A percentile compares a stretch with the other conserved stretches of the same genome.
Evolutionary conservation across 176 grass and related monocot genomes (phyloP).

Genomic region (Phragmites australis): DNA sequence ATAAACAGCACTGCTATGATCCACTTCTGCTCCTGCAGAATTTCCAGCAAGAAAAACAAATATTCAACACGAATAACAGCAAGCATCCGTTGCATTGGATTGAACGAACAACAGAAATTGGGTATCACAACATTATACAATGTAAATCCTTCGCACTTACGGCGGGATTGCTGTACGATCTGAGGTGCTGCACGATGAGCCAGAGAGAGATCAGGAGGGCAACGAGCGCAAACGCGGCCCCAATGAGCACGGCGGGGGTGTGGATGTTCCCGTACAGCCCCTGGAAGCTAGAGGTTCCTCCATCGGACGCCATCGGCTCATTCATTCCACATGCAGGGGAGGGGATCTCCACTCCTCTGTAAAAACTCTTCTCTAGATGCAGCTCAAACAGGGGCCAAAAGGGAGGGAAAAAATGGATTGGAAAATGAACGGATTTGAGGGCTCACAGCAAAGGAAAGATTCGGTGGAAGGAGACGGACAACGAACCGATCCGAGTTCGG

Average conservation of each 20-base stretch:
- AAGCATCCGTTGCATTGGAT: not conserved
- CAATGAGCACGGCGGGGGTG: slow-evolving; percentile 46
- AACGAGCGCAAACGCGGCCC: slow-evolving; percentile 54
- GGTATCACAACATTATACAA: not conserved
- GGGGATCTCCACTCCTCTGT: too few relatives aligned
- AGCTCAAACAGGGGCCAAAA: not conserved
- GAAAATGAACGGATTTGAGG: not conserved
- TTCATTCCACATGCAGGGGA: not conserved
- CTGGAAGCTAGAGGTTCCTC: slow-evolving; percentile 46
- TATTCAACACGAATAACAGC: not conserved
- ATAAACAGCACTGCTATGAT: slow-evolving; percentile 86
- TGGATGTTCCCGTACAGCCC: slow-evolving; percentile 58
- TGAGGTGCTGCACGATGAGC: slow-evolving; percentile 83
- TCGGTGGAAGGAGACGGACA: not conserved
- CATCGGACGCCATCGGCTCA: slow-evolving; percentile 38
- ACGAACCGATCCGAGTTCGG: not conserved
- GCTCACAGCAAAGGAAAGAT: not conserved
- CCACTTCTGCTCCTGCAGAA: slow-evolving; percentile 91
- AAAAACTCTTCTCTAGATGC: not conserved
- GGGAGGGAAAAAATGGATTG: not conserved
- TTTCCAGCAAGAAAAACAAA: not conserved
- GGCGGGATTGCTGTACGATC: slow-evolving; percentile 68
- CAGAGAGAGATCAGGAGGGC: slow-evolving; percentile 71
- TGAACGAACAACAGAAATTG: not conserved
- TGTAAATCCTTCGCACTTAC: slow-evolving; percentile 33